These are phyloP conservation scores for Irpex rosettiformis DNA, from an alignment of 1,284 basidiomycete species.

Conservation along the genomic window DNA sequence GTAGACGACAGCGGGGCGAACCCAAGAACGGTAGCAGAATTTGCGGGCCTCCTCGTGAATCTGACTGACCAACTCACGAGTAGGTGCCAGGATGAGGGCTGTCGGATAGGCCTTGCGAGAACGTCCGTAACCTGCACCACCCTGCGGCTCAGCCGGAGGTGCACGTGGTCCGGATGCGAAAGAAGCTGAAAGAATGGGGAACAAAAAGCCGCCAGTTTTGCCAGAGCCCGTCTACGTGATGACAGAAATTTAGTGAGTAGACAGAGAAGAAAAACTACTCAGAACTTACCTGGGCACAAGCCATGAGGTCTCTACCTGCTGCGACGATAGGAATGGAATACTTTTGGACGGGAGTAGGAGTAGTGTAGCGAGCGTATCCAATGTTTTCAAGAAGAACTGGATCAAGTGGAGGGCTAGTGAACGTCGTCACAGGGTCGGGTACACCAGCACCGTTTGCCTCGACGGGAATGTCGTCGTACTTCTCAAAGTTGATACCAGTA, in stretches of 20 bases:
- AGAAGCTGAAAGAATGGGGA: constrained; percentile 96
- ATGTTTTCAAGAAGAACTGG: constrained; percentile 96
- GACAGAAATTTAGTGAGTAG: constrained; percentile 17
- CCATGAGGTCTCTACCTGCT: constrained; percentile 92
- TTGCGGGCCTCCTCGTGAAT: constrained; percentile 99
- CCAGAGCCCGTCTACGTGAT: constrained; percentile 88
- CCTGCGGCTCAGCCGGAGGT: constrained; percentile 53
- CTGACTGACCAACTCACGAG: constrained; percentile 97
- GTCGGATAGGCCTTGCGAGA: constrained; percentile 93
- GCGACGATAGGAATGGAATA: constrained; percentile 99
- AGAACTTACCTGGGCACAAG: constrained; percentile 82
- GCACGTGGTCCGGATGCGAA: constrained; percentile 82
- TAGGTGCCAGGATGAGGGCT: constrained; percentile 94
- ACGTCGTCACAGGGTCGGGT: constrained; percentile 88
- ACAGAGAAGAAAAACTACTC: constrained; percentile 21
- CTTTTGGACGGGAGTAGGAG: constrained; percentile 98
- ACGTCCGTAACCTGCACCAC: constrained; percentile 59
- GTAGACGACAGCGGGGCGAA: constrained; percentile 97
- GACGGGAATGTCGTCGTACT: constrained; percentile 99
- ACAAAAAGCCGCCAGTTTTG: constrained; percentile 98
- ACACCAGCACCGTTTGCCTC: constrained; percentile 96
- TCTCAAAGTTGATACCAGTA: constrained; percentile 99
- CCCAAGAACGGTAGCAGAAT: constrained; percentile 99
- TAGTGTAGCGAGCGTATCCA: constrained; percentile 86
- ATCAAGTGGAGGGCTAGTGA: constrained; percentile 90